Conservation (phyloP, 768 basidiomycete species). For the Wakefieldia striispora region DNA sequence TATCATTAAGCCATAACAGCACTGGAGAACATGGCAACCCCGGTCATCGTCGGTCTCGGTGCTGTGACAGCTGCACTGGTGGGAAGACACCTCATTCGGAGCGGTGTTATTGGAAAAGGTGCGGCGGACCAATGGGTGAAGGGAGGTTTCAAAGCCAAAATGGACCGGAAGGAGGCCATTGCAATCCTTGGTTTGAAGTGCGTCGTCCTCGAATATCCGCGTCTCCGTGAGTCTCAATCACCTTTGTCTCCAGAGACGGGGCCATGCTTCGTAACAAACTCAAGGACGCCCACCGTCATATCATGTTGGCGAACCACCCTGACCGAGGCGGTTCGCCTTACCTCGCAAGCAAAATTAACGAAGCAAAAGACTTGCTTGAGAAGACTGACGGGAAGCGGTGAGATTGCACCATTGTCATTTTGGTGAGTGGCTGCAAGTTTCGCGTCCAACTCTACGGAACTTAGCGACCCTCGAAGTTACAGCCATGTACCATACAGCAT, state of each 20-base stretch:
- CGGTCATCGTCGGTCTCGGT: conserved; percentile 72
- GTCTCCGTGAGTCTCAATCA: neutral
- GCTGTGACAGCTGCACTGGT: conserved; percentile 75
- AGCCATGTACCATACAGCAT: conserved; percentile 21
- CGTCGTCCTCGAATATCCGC: conserved; percentile 32
- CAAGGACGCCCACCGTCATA: conserved; percentile 93
- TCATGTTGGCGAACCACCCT: conserved; percentile 99
- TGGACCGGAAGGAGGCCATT: conserved; percentile 94
- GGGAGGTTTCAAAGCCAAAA: conserved; percentile 93
- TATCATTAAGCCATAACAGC: neutral
- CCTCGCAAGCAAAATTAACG: conserved; percentile 97
- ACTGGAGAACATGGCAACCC: conserved; percentile 61
- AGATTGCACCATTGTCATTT: conserved; percentile 3
- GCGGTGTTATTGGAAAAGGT: conserved; percentile 56
- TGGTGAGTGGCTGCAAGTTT: conserved; percentile 5
- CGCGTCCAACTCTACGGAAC: neutral
- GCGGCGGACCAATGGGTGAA: conserved; percentile 82
- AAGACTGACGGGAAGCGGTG: conserved; percentile 60
- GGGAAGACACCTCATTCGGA: conserved; percentile 68
- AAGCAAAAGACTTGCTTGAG: conserved; percentile 91
- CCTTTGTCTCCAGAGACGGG: conserved; percentile 60
- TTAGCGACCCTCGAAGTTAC: conserved; percentile 4
- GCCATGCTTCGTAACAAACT: conserved; percentile 69
- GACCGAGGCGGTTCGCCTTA: conserved; percentile 99
- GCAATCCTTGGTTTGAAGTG: conserved; percentile 91